Evolutionary conservation across 2,329 filamentous ascomycete genomes (phyloP).

Genomic region (Teratosphaeriaceae sp.): DNA sequence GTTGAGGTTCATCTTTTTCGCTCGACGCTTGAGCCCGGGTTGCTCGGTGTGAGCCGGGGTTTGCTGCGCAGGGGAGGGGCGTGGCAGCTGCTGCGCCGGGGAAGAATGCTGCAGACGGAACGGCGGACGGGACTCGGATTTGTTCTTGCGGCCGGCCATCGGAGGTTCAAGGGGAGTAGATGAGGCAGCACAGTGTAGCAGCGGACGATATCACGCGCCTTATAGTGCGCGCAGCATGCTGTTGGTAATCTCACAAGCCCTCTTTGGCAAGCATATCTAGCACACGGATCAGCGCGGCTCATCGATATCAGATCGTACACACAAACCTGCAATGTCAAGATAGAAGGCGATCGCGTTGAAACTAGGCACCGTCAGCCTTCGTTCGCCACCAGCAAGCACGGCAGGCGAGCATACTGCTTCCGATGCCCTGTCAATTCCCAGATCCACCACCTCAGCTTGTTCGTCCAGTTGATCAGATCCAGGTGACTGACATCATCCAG

Average conservation of each 20-base stretch:
- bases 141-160: no score
- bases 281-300: neutral
- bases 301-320: neutral
- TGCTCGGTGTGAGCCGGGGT: no score
- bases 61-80: no score
- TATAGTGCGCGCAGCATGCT: neutral
- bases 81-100: no score
- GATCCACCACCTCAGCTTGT: constrained; percentile 52
- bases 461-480: constrained; percentile 62
- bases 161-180: no score
- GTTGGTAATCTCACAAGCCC: neutral
- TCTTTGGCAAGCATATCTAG: constrained; percentile 8
- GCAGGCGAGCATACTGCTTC: constrained; percentile 43
- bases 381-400: no score
- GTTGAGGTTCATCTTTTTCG: no score
- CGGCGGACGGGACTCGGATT: no score
- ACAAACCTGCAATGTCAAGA: constrained; percentile 57
- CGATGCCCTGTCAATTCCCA: constrained; percentile 51
- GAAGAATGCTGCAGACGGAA: no score
- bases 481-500: constrained; percentile 57
- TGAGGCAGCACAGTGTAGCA: no score
- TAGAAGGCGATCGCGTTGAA: constrained; percentile 60
- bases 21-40: neutral
- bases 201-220: neutral
- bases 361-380: constrained; percentile 30